These are phyloP conservation scores for Vitis hybrid DNA, from an alignment of 177 flowering plant genomes.

Conservation along the genomic window DNA sequence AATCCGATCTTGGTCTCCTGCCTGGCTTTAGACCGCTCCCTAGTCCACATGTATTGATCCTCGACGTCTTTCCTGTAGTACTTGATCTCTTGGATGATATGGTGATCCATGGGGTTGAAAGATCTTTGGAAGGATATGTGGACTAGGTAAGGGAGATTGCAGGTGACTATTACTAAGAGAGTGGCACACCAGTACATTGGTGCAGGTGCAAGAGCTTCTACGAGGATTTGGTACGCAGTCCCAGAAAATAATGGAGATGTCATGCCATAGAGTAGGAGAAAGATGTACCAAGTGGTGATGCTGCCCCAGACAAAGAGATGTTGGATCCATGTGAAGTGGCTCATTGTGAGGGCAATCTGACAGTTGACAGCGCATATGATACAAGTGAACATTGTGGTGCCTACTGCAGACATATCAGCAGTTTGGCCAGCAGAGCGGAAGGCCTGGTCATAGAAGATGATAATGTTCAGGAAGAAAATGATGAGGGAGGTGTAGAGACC, in stretches of 20 bases:
- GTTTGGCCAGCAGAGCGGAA: conserved; percentile 73
- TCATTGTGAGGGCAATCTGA: conserved; percentile 88
- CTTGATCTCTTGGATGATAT: conserved; percentile 81
- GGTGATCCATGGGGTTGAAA: conserved; percentile 75
- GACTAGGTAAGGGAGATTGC: conserved; percentile 61
- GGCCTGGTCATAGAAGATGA: conserved; percentile 62
- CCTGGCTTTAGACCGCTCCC: conserved; percentile 73
- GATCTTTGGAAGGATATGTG: conserved; percentile 69
- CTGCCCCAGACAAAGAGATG: conserved; percentile 88
- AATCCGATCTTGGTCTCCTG: conserved; percentile 82
- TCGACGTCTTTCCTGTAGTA: conserved; percentile 66
- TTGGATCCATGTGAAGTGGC: conserved; percentile 94
- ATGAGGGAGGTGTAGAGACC: conserved; percentile 71
- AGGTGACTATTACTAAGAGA: conserved; percentile 50
- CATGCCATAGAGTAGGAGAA: conserved; percentile 63
- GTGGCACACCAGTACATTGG: conserved; percentile 68
- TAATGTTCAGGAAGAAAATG: conserved; percentile 67
- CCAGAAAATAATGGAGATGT: conserved; percentile 38
- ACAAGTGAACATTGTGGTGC: conserved; percentile 91
- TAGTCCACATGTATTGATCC: conserved; percentile 69
- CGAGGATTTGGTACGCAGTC: conserved; percentile 49
- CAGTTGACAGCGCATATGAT: conserved; percentile 82
- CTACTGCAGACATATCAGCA: conserved; percentile 75
- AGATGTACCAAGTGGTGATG: conserved; percentile 64
- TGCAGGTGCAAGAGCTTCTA: conserved; percentile 75